phyloP scores from a whole-genome alignment of 768 basidiomycete genomes.

The Tylopilus balloui region DNA sequence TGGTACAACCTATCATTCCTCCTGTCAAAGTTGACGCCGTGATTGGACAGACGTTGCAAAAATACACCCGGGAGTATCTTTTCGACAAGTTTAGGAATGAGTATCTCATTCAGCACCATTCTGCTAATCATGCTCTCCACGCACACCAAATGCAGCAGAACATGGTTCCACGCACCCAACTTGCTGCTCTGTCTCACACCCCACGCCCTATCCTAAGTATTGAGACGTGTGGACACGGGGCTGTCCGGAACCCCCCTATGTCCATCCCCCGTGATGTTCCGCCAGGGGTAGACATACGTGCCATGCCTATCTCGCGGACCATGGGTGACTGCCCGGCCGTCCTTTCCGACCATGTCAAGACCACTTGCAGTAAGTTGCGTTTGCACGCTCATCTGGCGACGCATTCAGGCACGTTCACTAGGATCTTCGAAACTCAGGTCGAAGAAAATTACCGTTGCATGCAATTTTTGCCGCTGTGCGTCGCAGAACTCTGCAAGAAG shows the following conservation, averaged over 20 bases:
- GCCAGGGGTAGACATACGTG: constrained; percentile 42
- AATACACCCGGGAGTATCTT: constrained; percentile 79
- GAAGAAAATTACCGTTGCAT: constrained; percentile 86
- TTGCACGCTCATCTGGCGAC: constrained; percentile 6
- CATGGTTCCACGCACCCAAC: constrained; percentile 32
- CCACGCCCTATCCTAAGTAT: constrained; percentile 58
- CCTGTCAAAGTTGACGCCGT: constrained; percentile 16
- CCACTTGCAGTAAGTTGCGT: constrained; percentile 35
- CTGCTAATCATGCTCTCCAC: constrained; percentile 38
- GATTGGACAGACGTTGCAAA: constrained; percentile 68
- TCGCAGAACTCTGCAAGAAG: constrained; percentile 19
- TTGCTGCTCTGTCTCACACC: constrained; percentile 30
- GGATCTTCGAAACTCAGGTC: constrained; percentile 63
- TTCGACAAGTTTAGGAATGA: constrained; percentile 72
- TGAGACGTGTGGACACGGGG: constrained; percentile 49
- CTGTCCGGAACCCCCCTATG: constrained; percentile 43
- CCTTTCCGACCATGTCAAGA: constrained; percentile 30
- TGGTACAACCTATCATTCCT: constrained; percentile 13
- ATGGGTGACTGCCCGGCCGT: constrained; percentile 34
- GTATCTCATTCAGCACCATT: constrained; percentile 50
- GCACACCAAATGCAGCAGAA: constrained; percentile 43
- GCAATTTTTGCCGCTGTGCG: constrained; percentile 89
- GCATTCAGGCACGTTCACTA: constrained; percentile 25
- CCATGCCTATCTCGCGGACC: constrained; percentile 38
- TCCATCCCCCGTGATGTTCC: constrained; percentile 44